phyloP scores from a whole-genome alignment of 2,329 filamentous ascomycete species.

The Periconia sp. region DNA sequence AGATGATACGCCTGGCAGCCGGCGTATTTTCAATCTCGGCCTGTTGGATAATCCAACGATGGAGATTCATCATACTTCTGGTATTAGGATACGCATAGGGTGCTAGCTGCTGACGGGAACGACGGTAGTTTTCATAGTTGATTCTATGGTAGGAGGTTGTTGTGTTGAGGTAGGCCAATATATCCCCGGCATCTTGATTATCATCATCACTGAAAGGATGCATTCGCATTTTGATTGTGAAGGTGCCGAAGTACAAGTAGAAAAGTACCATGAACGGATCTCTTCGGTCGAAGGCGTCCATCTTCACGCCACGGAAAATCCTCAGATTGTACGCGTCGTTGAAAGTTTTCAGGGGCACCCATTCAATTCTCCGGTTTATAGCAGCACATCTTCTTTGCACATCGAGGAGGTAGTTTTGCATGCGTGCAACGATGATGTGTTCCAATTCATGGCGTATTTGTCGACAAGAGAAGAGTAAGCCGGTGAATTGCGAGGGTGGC shows the following conservation, averaged over 20 bases:
- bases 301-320: background rate
- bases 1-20: background rate
- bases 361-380: background rate
- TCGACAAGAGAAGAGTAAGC: slow-evolving; percentile 12
- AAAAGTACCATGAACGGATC: slow-evolving; percentile 8
- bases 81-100: no score
- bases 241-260: slow-evolving; percentile 7
- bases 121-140: no score
- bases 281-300: background rate
- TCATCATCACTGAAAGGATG: background rate
- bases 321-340: slow-evolving; percentile 6
- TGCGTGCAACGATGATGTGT: slow-evolving; percentile 6
- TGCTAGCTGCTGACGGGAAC: no score
- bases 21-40: background rate
- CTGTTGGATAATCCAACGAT: background rate
- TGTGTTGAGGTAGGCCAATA: background rate
- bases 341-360: background rate
- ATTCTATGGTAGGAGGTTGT: background rate
- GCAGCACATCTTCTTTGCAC: background rate
- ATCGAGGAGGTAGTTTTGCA: background rate
- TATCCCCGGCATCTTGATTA: background rate
- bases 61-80: background rate
- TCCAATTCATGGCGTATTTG: slow-evolving; percentile 7
- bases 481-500: slow-evolving; percentile 1
- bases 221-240: slow-evolving; percentile 1